Evolutionary conservation across 345 rosid genomes (phyloP), one percentile per base, ranked within the genome.

Genomic region (rapeseed (Brassica napus)): DNA sequence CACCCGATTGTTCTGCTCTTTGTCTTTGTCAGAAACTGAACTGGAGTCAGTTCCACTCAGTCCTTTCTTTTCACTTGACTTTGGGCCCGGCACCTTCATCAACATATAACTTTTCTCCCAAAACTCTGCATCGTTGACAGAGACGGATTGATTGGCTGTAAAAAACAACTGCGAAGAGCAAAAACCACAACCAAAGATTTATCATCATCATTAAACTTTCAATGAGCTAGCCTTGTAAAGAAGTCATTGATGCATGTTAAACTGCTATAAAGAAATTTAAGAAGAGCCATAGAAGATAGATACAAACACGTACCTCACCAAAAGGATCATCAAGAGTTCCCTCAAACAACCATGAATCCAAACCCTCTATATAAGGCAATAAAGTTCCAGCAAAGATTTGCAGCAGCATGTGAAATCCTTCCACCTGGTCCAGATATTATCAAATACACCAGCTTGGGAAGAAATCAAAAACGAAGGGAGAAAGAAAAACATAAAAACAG

Each of bases 41-140:
- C 21, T 79, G 64, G 83, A 80, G 77, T 86, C 88, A 76, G 75
- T 83, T 84, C 84, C 88, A 58, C 73, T 69, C 34, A 37, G 61
- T 79, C 84, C 90, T 68, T 83, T 88, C 85, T 60, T 88, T 74
- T 84, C 86, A 69, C 77, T 87, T 69, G 84, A 78, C 69, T 85
- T 89, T 75, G 23, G 37, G 73, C 63, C 42, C 55, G 81, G 85
- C 60, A 71, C 82, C 63, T 70, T 85, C 83, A 85, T 90, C 77
- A 88, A 75, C 55, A 88, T 75, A 84, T 93, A 92, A 82, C 97
- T 90, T 86, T 88, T 89, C 84, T 96, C 99, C 98, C 99, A 96
- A 75, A 92, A 92, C 52, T 89, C 98, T 10, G 97, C 85, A 79
- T 92, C 89, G 21, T 86, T 90, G 81, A 89, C 85, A 21, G 97